These are phyloP conservation scores for Petunia axillaris DNA, from an alignment of 257 asterid species.

Conservation along the genomic window DNA sequence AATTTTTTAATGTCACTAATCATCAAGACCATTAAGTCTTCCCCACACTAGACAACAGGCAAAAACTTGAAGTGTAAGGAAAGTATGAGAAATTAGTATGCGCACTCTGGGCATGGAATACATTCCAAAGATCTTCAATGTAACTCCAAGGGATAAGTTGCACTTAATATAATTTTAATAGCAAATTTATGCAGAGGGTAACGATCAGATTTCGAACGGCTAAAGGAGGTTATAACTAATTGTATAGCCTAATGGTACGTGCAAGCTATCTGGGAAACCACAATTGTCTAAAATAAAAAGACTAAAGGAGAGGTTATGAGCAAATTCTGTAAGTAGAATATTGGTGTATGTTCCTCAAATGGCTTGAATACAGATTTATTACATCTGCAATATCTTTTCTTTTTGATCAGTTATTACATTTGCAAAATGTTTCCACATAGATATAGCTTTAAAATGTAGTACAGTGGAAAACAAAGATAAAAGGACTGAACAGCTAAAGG, in stretches of 20 bases:
- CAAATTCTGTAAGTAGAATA: not conserved
- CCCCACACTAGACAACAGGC: not conserved
- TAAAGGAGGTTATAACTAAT: too few species aligned
- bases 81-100: not conserved
- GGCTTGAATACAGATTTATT: not conserved
- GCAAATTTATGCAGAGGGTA: not conserved
- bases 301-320: not conserved
- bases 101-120: not conserved
- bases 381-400: not conserved
- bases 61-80: not conserved
- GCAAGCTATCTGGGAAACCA: too few species aligned
- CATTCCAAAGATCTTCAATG: not conserved
- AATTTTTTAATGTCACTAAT: not conserved
- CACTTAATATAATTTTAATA: too few species aligned
- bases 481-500: conserved; percentile 3
- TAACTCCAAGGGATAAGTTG: not conserved
- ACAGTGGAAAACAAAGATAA: not conserved
- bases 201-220: too few species aligned
- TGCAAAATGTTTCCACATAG: not conserved
- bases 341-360: conserved; percentile 1
- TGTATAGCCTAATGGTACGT: too few species aligned
- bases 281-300: too few species aligned
- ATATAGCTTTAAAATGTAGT: not conserved
- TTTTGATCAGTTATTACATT: not conserved
- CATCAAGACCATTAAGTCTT: not conserved